These are phyloP conservation scores for Backusella circina DNA, from an alignment of 192 early-diverging fungal genomes.

Conservation along the genomic window DNA sequence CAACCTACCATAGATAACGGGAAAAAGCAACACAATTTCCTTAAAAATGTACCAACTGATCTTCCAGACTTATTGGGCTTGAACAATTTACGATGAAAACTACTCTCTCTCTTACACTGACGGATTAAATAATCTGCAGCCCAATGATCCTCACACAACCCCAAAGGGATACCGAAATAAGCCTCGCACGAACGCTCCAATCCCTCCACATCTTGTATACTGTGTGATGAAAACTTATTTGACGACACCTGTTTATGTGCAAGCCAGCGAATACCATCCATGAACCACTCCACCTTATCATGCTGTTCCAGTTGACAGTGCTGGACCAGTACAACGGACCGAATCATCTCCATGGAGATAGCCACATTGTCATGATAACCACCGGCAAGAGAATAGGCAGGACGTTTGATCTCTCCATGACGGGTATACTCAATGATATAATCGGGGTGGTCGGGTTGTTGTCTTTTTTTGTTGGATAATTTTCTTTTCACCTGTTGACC, in stretches of 20 bases:
- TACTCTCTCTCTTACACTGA: not conserved
- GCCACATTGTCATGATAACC: not conserved
- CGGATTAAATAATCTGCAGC: not conserved
- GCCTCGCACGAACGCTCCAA: not conserved
- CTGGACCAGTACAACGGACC: not conserved
- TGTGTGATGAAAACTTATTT: too few species aligned
- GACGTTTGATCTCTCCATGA: not conserved
- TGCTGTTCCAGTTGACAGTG: not conserved
- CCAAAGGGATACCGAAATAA: slow-evolving; percentile 6
- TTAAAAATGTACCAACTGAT: not conserved
- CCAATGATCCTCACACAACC: slow-evolving; percentile 1
- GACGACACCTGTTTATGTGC: not conserved
- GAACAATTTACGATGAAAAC: not conserved
- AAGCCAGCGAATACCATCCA: not conserved
- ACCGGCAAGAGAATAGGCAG: not conserved
- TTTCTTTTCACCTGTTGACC: not conserved
- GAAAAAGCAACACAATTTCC: not conserved
- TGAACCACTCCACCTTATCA: not conserved
- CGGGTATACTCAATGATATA: not conserved
- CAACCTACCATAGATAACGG: not conserved
- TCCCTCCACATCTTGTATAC: not conserved
- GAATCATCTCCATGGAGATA: not conserved
- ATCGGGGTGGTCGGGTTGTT: not conserved
- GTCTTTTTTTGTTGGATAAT: not conserved
- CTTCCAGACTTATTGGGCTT: not conserved